Evolutionary conservation across 176 grass and related monocot species (phyloP).

Genomic region (Raddia distichophylla): DNA sequence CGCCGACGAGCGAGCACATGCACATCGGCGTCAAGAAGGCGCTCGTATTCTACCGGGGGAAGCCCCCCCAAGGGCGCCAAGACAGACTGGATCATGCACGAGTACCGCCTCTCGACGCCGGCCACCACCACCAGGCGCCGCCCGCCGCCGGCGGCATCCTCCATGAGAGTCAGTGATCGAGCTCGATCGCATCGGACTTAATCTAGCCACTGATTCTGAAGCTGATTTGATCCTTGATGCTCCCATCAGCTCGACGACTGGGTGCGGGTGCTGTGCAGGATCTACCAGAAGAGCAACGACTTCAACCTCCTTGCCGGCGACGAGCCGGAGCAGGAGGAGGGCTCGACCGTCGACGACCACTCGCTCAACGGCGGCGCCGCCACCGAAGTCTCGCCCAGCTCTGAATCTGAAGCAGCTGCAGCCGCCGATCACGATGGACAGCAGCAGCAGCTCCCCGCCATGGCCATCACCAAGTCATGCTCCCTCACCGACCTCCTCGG

Average conservation of each 20-base stretch:
- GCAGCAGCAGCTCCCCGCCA: not conserved
- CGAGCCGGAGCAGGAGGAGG: constrained; percentile 46
- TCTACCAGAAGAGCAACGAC: constrained; percentile 65
- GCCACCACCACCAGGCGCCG: constrained; percentile 7
- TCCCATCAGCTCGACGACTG: constrained; percentile 72
- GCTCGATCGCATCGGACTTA: too few relatives aligned
- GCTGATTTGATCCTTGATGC: not conserved
- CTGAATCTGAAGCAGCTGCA: constrained; percentile 15
- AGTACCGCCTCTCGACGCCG: constrained; percentile 52
- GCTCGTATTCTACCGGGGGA: constrained; percentile 74
- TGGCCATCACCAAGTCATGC: constrained; percentile 40
- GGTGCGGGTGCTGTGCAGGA: constrained; percentile 81
- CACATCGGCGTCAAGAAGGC: constrained; percentile 74
- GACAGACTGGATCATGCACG: constrained; percentile 95
- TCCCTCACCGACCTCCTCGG: constrained; percentile 66
- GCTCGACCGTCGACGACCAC: constrained; percentile 44
- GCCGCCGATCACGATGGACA: not conserved
- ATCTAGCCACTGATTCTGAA: not conserved
- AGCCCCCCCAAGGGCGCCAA: constrained; percentile 69
- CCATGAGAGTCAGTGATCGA: constrained; percentile 52
- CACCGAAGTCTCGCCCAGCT: constrained; percentile 6
- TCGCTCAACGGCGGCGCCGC: not conserved
- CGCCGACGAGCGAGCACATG: constrained; percentile 21
- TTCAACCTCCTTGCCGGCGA: not conserved
- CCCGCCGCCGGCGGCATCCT: constrained; percentile 18